Base-by-base conservation (phyloP, 495 filamentous ascomycete species). In the Lasiosphaeria miniovina region DNA sequence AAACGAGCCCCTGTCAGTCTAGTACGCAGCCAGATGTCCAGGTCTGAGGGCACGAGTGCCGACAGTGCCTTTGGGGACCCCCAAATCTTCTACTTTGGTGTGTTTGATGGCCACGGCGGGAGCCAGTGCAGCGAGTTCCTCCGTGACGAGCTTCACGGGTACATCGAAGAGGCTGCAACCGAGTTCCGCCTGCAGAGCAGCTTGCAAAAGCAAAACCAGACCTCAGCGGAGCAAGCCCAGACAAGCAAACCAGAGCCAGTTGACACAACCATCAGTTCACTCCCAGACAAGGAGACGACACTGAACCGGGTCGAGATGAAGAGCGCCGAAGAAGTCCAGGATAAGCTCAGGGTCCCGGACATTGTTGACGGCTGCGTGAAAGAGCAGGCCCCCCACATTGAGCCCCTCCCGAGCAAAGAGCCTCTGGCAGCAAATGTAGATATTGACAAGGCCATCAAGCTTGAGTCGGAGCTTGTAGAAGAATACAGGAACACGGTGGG, bases 101-200 rank as follows among this genome's bases (percentile, higher is more conserved):
- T 98, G 0, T 98, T 98, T 67, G 94, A 98, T 76, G 94, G 94
- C 24, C 94, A 98, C 77, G 94, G 94, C 24, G 94, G 94, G 15
- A 82, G 77, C 36, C 90, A 97, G 66, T 98, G 94, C 68, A 93
- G 89, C 68, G 84, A 84, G 15, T 98, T 95, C 62, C 74, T 97
- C 54, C 85, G 88, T 59, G 88, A 96, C 52, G 79, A 86, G 54
- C 80, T 98, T 60, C 94, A 98, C 71, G 83, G 86, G 15, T 96
- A 96, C 68, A 85, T 98, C 48, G 93, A 98, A 71, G 82, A 90
- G 60, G 82, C 89, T 0, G 88, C 88, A 1, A 75, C 78, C 58
- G 75, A 86, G 54, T 94, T 98, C 68, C 84, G 86, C 51, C 72
- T 96, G 9, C 71, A 81, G 62, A 93, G 88, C 41, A 93, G 85